Evolutionary conservation across 1,284 basidiomycete species (phyloP).

Genomic region (Cutaneotrichosporon sp.): DNA sequence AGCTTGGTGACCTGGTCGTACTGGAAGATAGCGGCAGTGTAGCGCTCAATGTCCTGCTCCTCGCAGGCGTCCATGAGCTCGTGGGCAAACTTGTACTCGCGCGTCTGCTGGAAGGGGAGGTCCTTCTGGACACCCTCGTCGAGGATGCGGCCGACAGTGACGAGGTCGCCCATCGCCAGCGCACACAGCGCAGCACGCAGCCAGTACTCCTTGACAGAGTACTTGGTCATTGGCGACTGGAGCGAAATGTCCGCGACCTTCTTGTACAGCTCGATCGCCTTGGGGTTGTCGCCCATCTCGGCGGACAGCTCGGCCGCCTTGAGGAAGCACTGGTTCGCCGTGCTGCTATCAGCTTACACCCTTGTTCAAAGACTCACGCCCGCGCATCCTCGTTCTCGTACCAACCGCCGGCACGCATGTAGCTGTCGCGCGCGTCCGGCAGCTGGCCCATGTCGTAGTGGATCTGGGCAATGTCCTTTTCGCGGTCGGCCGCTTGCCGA

Average conservation of each 20-base stretch:
- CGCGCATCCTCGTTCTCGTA: slow-evolving; percentile 93
- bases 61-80: slow-evolving; percentile 74
- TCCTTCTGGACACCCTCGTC: slow-evolving; percentile 67
- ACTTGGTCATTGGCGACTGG: slow-evolving; percentile 82
- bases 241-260: slow-evolving; percentile 85
- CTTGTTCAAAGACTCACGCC: slow-evolving; percentile 63
- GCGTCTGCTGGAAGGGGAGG: slow-evolving; percentile 72
- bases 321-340: slow-evolving; percentile 91
- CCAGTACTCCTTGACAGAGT: slow-evolving; percentile 98
- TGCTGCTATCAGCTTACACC: slow-evolving; percentile 53
- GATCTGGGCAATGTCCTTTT: slow-evolving; percentile 94
- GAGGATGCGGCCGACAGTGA: slow-evolving; percentile 75
- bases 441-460: slow-evolving; percentile 58
- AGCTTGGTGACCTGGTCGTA: slow-evolving; percentile 84
- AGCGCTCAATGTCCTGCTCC: slow-evolving; percentile 68
- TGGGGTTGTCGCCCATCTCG: slow-evolving; percentile 75
- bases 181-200: slow-evolving; percentile 81
- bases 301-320: slow-evolving; percentile 93
- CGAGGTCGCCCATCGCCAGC: slow-evolving; percentile 77
- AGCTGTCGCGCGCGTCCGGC: slow-evolving; percentile 73
- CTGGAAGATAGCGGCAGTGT: slow-evolving; percentile 64
- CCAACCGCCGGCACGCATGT: slow-evolving; percentile 91
- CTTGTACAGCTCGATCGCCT: slow-evolving; percentile 83
- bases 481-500: slow-evolving; percentile 93
- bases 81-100: slow-evolving; percentile 81